A percentile compares a stretch with the other conserved stretches of the same genome.
phyloP scores from a whole-genome alignment of 345 rosid species.

The Pseudoturritis turrita region DNA sequence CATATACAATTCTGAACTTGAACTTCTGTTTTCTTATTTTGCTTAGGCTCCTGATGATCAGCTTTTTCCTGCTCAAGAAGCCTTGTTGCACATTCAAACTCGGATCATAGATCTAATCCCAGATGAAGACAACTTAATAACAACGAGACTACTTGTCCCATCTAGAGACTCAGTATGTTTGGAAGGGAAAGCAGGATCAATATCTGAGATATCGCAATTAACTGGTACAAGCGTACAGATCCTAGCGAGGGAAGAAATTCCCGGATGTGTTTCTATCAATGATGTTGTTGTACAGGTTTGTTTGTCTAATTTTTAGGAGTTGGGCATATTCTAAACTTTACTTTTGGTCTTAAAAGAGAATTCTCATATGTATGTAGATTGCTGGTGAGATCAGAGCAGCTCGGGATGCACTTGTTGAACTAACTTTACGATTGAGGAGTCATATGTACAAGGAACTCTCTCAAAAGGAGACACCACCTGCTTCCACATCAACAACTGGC shows the following conservation, averaged over 20 bases:
- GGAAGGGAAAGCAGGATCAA: constrained; percentile 80
- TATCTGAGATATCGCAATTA: constrained; percentile 64
- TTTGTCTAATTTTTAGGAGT: not conserved
- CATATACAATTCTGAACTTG: not conserved
- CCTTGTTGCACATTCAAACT: constrained; percentile 92
- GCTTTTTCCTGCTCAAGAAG: constrained; percentile 98
- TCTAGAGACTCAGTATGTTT: constrained; percentile 72
- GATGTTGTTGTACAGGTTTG: constrained; percentile 89
- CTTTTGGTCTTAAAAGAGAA: constrained; percentile 1
- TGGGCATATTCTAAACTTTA: not conserved
- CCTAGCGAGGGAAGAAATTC: constrained; percentile 63
- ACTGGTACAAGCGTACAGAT: constrained; percentile 78
- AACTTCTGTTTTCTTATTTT: constrained; percentile 10
- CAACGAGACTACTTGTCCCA: constrained; percentile 71
- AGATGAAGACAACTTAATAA: constrained; percentile 66
- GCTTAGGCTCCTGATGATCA: constrained; percentile 90
- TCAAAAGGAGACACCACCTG: constrained; percentile 55
- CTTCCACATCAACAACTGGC: constrained; percentile 42
- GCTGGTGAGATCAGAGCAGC: constrained; percentile 90
- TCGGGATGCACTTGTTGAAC: constrained; percentile 88
- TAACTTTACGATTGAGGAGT: constrained; percentile 72
- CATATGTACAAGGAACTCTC: constrained; percentile 61
- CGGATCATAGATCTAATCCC: constrained; percentile 67
- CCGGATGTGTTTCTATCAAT: constrained; percentile 48
- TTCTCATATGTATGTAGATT: constrained; percentile 49